Evolutionary conservation across 306 rosid genomes (phyloP).

Genomic region (Corylus avellana): DNA sequence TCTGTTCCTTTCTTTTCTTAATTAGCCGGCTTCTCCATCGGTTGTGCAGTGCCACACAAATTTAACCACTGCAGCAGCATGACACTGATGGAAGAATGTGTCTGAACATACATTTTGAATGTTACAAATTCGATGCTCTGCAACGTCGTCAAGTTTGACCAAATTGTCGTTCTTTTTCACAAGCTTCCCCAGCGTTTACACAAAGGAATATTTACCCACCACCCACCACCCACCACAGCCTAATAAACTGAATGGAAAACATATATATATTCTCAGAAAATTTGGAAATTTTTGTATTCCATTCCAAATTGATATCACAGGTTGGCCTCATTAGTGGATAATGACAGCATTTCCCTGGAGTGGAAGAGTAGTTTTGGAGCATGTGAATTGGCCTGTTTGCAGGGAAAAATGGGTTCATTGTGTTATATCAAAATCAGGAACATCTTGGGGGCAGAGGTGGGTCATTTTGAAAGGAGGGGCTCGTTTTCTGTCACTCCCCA

Average conservation of each 20-base stretch:
- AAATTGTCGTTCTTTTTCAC: not conserved
- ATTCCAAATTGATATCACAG: not conserved
- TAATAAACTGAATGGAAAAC: not conserved
- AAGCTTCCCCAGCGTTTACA: not conserved
- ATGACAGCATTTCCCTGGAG: not conserved
- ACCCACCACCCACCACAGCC: no score
- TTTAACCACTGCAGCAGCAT: not conserved
- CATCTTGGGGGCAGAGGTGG: slow-evolving; percentile 1
- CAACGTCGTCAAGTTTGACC: not conserved
- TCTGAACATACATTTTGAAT: not conserved
- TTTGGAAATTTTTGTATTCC: not conserved
- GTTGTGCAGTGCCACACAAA: not conserved
- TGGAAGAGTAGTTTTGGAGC: slow-evolving; percentile 3
- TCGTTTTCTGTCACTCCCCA: not conserved
- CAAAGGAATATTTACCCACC: not conserved
- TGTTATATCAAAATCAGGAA: not conserved
- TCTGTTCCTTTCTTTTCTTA: not conserved
- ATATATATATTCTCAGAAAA: not conserved
- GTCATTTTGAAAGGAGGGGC: not conserved
- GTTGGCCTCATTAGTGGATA: not conserved
- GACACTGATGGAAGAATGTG: not conserved
- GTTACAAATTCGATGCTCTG: not conserved
- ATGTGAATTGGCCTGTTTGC: not conserved
- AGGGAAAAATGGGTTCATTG: not conserved
- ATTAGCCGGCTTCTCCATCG: not conserved